Evolutionary conservation across 1,139 yeast species (phyloP), one percentile per base, ranked within the genome.

Genomic region (Saccharomyces hybrid): DNA sequence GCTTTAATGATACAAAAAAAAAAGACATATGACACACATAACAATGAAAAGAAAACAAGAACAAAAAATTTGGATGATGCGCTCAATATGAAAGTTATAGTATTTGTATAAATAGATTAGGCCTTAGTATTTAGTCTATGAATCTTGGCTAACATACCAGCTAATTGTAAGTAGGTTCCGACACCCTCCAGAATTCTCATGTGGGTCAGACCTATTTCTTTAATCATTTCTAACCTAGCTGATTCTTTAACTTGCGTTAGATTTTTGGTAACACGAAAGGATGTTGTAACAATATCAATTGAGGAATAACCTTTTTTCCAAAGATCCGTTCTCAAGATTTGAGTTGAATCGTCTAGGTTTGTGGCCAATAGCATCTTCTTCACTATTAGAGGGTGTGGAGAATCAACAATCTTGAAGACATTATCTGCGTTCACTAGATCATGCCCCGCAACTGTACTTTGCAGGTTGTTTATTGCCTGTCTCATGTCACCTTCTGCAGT

Each of bases 401-500:
- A 88, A 70, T 93, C 99, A 3, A 93, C 99, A 57, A 93, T 88
- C 68, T 88, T 89, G 75, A 90, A 93, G 23, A 93, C 99, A 66
- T 91, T 93, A 46, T 88, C 88, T 52, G 90, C 93, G 65, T 84
- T 87, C 14, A 93, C 97, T 59, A 88, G 79, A 1, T 88, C 93
- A 72, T 91, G 91, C 1, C 99, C 99, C 1, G 97, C 90, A 28
- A 85, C 95, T 0, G 98, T 90, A 68, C 96, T 85, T 68, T 93
- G 99, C 56, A 93, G 70, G 69, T 93, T 93, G 67, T 95, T 95
- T 52, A 95, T 81, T 0, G 99, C 99, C 70, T 93, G 99, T 72
- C 99, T 81, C 99, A 95, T 93, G 69, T 93, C 99, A 55, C 99
- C 99, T 70, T 93, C 99, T 0, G 97, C 95, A 0, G 97, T 86